Conservation (phyloP, 768 basidiomycete genomes). For the Lactarius deliciosus region DNA sequence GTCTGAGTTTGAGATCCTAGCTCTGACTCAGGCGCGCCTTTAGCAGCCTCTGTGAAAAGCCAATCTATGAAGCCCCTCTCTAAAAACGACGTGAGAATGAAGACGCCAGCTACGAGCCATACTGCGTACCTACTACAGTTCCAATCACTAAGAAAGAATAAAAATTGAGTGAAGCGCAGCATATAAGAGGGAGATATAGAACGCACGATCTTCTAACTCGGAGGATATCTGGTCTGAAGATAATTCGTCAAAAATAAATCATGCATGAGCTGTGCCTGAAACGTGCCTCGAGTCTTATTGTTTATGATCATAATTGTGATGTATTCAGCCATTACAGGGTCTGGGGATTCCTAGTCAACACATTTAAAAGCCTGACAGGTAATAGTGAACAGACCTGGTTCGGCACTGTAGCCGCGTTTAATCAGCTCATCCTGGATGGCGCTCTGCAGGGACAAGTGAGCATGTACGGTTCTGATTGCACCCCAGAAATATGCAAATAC, state of each 20-base stretch:
- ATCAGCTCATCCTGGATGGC: conserved; percentile 81
- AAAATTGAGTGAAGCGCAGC: conserved; percentile 2
- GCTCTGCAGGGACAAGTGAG: conserved; percentile 46
- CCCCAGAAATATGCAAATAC: conserved; percentile 39
- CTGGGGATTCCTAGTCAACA: conserved; percentile 38
- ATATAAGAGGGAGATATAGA: conserved; percentile 1
- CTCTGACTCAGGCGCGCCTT: conserved; percentile 54
- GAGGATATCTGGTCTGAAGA: conserved; percentile 76
- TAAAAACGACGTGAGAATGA: conserved; percentile 37
- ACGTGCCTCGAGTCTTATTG: conserved; percentile 75
- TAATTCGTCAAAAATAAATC: conserved; percentile 20
- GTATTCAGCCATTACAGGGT: conserved; percentile 91
- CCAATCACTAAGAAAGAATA: conserved; percentile 57
- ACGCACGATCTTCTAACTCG: conserved; percentile 78
- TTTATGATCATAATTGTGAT: conserved; percentile 96
- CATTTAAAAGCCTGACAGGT: conserved; percentile 1
- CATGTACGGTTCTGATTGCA: not conserved
- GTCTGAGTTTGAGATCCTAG: conserved; percentile 29
- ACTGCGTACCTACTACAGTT: conserved; percentile 67
- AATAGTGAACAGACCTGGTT: conserved; percentile 58
- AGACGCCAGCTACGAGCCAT: not conserved
- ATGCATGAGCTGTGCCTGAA: not conserved
- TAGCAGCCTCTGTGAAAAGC: conserved; percentile 80
- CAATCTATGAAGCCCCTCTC: conserved; percentile 86
- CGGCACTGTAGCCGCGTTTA: conserved; percentile 68